Evolutionary conservation across 192 early-diverging fungal genomes (phyloP).

Genomic region (Backusella tuberculispora): DNA sequence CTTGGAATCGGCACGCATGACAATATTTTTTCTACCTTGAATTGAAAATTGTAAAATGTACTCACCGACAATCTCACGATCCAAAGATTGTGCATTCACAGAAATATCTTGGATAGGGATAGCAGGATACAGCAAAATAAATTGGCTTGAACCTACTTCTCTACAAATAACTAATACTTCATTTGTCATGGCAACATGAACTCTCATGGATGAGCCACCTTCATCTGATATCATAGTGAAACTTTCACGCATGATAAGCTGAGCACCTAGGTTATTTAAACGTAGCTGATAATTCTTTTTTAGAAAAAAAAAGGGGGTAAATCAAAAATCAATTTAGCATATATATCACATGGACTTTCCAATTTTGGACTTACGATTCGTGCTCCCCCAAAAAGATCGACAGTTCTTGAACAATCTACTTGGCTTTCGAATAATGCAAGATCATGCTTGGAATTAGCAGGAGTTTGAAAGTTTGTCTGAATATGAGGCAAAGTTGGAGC

Average conservation of each 20-base stretch:
- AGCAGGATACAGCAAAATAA: constrained; percentile 51
- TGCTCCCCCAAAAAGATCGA: constrained; percentile 55
- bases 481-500: constrained; percentile 10
- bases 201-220: constrained; percentile 15
- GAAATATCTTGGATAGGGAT: constrained; percentile 48
- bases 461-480: constrained; percentile 16
- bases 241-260: constrained; percentile 27
- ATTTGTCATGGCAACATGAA: constrained; percentile 44
- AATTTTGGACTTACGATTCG: constrained; percentile 45
- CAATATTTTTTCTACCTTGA: constrained; percentile 1
- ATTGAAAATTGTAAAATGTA: constrained; percentile 21
- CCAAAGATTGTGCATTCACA: constrained; percentile 22
- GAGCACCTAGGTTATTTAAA: constrained; percentile 18
- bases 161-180: constrained; percentile 41
- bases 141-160: constrained; percentile 37
- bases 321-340: not conserved
- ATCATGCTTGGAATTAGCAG: not conserved
- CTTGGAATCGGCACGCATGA: constrained; percentile 13
- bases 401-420: constrained; percentile 46
- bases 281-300: constrained; percentile 32
- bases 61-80: constrained; percentile 27
- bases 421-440: constrained; percentile 38
- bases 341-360: not conserved
- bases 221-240: constrained; percentile 31
- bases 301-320: not conserved